Percentiles rank a stretch among this genome's conserved stretches.
Conservation (phyloP, 768 basidiomycete species). For the Psilocybe tampanensis region DNA sequence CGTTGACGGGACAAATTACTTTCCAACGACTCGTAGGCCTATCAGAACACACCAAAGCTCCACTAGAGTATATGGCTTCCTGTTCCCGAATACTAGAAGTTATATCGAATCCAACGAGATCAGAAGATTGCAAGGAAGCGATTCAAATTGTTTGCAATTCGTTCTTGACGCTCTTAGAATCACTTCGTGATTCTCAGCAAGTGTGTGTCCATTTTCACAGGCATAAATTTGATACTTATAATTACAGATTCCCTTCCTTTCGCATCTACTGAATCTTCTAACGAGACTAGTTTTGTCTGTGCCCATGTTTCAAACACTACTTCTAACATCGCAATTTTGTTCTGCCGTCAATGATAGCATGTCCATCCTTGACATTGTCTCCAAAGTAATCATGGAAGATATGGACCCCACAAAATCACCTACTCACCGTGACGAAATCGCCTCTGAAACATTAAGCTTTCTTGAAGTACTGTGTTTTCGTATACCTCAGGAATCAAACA, state of each 20-base stretch:
- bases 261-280: conserved; percentile 56
- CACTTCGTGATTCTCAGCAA: conserved; percentile 37
- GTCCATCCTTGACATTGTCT: conserved; percentile 26
- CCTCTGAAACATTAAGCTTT: conserved; percentile 44
- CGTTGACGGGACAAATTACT: conserved; percentile 40
- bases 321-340: conserved; percentile 31
- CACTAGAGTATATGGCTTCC: conserved; percentile 38
- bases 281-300: conserved; percentile 46
- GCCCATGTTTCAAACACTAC: conserved; percentile 45
- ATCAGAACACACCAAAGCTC: conserved; percentile 16
- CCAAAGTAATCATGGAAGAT: conserved; percentile 42
- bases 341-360: conserved; percentile 20
- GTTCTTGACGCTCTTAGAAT: conserved; percentile 40
- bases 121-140: conserved; percentile 34
- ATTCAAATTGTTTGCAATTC: conserved; percentile 34
- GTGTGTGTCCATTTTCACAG: conserved; percentile 34
- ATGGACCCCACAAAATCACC: conserved; percentile 34
- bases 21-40: conserved; percentile 55
- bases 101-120: conserved; percentile 38
- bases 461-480: conserved; percentile 58
- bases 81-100: conserved; percentile 48
- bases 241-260: conserved; percentile 45
- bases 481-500: conserved; percentile 42
- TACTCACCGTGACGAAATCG: conserved; percentile 35
- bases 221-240: background rate